Evolutionary conservation across 768 basidiomycete genomes (phyloP).

Genomic region (Termitomyces heimii): DNA sequence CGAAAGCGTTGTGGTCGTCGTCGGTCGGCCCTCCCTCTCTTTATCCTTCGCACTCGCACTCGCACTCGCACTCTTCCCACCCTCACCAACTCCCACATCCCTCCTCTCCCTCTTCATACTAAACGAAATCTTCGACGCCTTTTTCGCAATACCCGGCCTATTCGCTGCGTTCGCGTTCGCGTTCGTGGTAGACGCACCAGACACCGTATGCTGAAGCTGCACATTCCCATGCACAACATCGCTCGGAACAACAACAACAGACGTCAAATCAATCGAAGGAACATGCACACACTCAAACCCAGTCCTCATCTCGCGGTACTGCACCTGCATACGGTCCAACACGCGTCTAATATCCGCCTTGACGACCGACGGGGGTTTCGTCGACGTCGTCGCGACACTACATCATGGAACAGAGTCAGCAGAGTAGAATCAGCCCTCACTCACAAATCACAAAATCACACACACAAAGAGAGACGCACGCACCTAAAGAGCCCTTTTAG

Average conservation of each 20-base stretch:
- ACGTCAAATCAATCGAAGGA: constrained; percentile 88
- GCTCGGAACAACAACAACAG: constrained; percentile 39
- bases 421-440: neutral
- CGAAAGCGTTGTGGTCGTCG: constrained; percentile 45
- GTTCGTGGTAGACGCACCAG: constrained; percentile 25
- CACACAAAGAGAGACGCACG: too few species aligned
- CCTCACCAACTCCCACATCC: neutral
- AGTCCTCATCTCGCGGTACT: constrained; percentile 83
- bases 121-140: constrained; percentile 77
- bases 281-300: constrained; percentile 97
- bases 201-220: constrained; percentile 41
- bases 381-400: constrained; percentile 93
- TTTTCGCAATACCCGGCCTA: constrained; percentile 54
- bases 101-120: constrained; percentile 47
- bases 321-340: constrained; percentile 91
- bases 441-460: too few species aligned
- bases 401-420: neutral
- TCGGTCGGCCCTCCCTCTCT: constrained; percentile 35
- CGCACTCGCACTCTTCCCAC: constrained; percentile 1
- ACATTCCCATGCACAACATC: constrained; percentile 18
- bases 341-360: constrained; percentile 83
- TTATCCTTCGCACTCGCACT: constrained; percentile 13
- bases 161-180: constrained; percentile 16
- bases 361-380: constrained; percentile 75
- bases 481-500: constrained; percentile 95